Percentiles rank a stretch among this genome's conserved stretches.
Evolutionary conservation across 2,329 filamentous ascomycete genomes (phyloP).

Genomic region (Cordyceps farinosa): DNA sequence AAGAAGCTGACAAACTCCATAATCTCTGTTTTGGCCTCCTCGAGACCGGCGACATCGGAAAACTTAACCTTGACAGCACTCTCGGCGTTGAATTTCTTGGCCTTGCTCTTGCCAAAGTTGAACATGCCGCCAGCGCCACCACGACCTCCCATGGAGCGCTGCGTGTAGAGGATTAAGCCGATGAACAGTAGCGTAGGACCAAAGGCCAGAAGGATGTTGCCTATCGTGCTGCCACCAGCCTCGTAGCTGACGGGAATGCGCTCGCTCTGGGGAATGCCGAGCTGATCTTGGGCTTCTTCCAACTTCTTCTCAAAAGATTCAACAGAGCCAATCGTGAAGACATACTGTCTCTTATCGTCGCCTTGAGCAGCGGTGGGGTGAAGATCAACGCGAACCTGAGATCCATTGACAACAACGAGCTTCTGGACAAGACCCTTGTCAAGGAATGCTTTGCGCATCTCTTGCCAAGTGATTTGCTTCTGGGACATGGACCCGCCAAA

Average conservation of each 20-base stretch:
- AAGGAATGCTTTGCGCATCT: constrained; percentile 88
- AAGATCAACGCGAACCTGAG: constrained; percentile 72
- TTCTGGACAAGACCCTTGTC: constrained; percentile 96
- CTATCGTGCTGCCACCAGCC: constrained; percentile 69
- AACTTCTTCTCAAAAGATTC: constrained; percentile 88
- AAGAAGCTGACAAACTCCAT: constrained; percentile 99
- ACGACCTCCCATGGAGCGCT: constrained; percentile 67
- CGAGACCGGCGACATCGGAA: constrained; percentile 92
- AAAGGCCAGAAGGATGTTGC: constrained; percentile 71
- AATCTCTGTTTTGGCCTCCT: constrained; percentile 96
- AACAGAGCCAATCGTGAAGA: constrained; percentile 92
- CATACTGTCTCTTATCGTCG: constrained; percentile 55
- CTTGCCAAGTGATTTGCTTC: constrained; percentile 93
- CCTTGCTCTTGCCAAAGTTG: constrained; percentile 91
- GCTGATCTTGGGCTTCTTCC: constrained; percentile 81
- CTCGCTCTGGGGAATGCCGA: constrained; percentile 81
- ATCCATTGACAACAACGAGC: constrained; percentile 72
- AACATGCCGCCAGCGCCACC: constrained; percentile 75
- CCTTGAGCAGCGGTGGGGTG: constrained; percentile 69
- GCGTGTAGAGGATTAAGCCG: constrained; percentile 75
- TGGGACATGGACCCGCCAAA: constrained; percentile 42
- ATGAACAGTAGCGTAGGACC: constrained; percentile 85
- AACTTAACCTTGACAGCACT: constrained; percentile 96
- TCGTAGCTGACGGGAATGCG: constrained; percentile 90
- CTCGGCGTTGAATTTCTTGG: constrained; percentile 97